Percentiles rank a stretch among this genome's conserved stretches.
Evolutionary conservation across 257 asterid species (phyloP).

Genomic region (Datura wrightii): DNA sequence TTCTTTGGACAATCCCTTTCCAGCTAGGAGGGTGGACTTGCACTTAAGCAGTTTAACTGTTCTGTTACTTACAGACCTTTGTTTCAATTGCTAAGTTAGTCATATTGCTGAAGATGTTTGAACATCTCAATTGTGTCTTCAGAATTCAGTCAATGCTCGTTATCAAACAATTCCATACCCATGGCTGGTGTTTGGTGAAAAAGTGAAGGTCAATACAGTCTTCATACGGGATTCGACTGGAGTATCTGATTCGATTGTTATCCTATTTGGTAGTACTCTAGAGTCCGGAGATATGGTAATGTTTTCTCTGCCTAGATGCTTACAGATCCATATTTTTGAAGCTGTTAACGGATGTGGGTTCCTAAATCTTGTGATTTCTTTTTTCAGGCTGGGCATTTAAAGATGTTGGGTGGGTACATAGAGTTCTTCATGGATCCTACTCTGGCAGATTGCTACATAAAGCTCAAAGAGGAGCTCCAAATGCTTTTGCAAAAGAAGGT

Average conservation of each 20-base stretch:
- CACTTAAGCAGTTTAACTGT: neutral
- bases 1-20: conserved; percentile 11
- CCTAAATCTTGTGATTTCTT: conserved; percentile 28
- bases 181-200: conserved; percentile 97
- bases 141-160: conserved; percentile 98
- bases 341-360: neutral
- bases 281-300: conserved; percentile 69
- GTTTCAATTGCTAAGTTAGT: neutral
- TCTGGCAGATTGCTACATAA: conserved; percentile 85
- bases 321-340: neutral
- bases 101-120: conserved; percentile 20
- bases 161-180: conserved; percentile 93
- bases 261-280: conserved; percentile 90
- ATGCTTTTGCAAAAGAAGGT: conserved; percentile 81
- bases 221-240: conserved; percentile 98
- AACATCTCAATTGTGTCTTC: conserved; percentile 43
- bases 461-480: conserved; percentile 78
- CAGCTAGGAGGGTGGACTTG: conserved; percentile 5
- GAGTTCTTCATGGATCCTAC: conserved; percentile 92
- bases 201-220: conserved; percentile 94
- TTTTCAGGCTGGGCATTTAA: conserved; percentile 79
- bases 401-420: conserved; percentile 87
- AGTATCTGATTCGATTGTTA: conserved; percentile 93
- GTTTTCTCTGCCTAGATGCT: conserved; percentile 20
- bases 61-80: neutral